phyloP scores from a whole-genome alignment of 257 asterid species.

The Solanum virginianum region DNA sequence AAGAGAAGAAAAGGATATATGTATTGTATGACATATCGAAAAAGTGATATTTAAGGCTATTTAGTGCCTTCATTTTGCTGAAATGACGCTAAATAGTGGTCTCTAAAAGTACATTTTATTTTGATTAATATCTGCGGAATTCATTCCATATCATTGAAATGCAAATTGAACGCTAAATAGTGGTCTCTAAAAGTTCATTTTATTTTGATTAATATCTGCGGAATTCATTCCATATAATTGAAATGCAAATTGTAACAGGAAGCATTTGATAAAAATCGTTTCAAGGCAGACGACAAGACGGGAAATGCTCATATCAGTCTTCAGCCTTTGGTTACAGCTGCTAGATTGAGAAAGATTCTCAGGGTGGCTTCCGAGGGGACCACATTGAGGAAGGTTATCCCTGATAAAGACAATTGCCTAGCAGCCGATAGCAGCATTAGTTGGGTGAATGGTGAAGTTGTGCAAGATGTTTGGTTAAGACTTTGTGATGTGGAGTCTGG shows the following conservation, averaged over 20 bases:
- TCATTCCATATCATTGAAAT: neutral
- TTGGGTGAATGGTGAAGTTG: slow-evolving; percentile 15
- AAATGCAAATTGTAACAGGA: slow-evolving; percentile 8
- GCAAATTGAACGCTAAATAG: neutral
- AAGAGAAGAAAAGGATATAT: neutral
- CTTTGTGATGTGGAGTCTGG: too few species aligned
- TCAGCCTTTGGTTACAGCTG: slow-evolving; percentile 30
- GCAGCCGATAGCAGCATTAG: slow-evolving; percentile 25
- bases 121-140: neutral
- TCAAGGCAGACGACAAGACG: slow-evolving; percentile 42
- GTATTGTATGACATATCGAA: neutral
- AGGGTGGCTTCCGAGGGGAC: slow-evolving; percentile 19
- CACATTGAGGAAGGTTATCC: slow-evolving; percentile 36
- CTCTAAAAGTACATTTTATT: neutral
- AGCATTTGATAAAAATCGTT: slow-evolving; percentile 35
- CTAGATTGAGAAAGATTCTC: slow-evolving; percentile 28
- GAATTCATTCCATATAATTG: neutral
- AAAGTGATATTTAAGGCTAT: neutral
- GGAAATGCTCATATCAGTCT: slow-evolving; percentile 30
- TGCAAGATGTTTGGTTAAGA: too few species aligned
- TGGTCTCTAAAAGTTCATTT: neutral
- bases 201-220: neutral
- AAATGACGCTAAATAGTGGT: neutral
- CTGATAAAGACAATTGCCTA: slow-evolving; percentile 31
- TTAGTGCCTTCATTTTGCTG: neutral